Conservation (phyloP, 306 rosid genomes). For the Inga leiocalycina region DNA sequence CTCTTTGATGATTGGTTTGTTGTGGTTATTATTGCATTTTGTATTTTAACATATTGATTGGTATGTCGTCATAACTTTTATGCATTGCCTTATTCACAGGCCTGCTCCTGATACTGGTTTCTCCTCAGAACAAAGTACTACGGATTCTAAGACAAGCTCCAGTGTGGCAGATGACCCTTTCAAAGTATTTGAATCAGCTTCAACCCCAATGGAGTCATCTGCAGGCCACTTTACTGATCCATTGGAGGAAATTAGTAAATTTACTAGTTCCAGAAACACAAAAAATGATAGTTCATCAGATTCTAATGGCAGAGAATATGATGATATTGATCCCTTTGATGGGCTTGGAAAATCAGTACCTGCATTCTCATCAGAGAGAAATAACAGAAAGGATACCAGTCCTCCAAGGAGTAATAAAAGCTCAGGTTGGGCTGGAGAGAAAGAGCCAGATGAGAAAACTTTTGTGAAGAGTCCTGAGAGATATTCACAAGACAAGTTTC, state of each 20-base stretch:
- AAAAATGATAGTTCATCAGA: conserved; percentile 47
- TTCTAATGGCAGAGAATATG: conserved; percentile 60
- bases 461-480: conserved; percentile 65
- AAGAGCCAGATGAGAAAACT: conserved; percentile 55
- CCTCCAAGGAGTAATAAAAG: conserved; percentile 55
- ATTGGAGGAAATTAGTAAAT: conserved; percentile 70
- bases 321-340: conserved; percentile 75
- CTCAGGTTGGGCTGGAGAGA: conserved; percentile 52
- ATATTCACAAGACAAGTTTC: conserved; percentile 52
- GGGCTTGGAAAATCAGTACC: conserved; percentile 78
- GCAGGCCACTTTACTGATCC: conserved; percentile 64
- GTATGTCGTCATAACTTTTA: conserved; percentile 27
- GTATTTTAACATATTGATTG: conserved; percentile 27
- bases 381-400: conserved; percentile 55
- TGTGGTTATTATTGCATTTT: background rate
- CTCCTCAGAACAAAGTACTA: conserved; percentile 56
- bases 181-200: conserved; percentile 57
- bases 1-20: background rate
- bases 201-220: conserved; percentile 38
- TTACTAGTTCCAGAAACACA: conserved; percentile 60
- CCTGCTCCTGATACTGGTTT: conserved; percentile 60
- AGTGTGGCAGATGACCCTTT: conserved; percentile 65
- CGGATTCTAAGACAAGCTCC: conserved; percentile 54
- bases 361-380: conserved; percentile 67
- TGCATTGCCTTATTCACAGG: conserved; percentile 55